Base-by-base conservation (phyloP, 2,329 filamentous ascomycete genomes). In the Xylaria polymorpha region DNA sequence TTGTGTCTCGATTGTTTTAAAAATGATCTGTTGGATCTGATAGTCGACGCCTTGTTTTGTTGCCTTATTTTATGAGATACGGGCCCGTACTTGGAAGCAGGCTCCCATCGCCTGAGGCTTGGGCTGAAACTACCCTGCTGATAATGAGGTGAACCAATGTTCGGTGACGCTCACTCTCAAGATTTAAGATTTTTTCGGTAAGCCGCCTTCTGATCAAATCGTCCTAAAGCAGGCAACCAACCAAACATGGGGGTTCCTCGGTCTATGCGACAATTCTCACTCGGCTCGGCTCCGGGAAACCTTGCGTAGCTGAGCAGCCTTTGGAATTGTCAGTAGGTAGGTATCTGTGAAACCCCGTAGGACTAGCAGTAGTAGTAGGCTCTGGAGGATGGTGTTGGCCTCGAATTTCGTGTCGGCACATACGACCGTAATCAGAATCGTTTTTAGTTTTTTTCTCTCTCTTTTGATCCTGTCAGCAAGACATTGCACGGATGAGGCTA, bases 391-490 rank as follows among this genome's bases (percentile, higher is more conserved):
- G n/a, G 44, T 25, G 25, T 35, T 58, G n/a, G 41, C 18, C 60
- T 46, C 5, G 20, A 18, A 37, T 6, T 35, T 55, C 4, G 25
- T 48, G 18, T 48, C 29, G 12, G 29, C 44, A n/a, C 55, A 43
- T 9, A 58, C 4, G 9, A 44, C 48, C 20, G 39, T 39, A 55
- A 59, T 41, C 15, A 61, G 41, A 56, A 4, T 2, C 4, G 4
- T 29, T 29, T 29, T 29, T 29, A 2, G 25, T 29, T 29, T 29
- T 3, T n/a, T n/a, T n/a, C n/a, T n/a, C n/a, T n/a, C n/a, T n/a
- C 25, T 29, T 29, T 55, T 4, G 48, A 50, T 66, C 39, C 51
- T 58, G 58, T 62, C 51, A 57, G 58, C 58, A 51, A 48, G 32
- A 6, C 14, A 55, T 20, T 43, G n/a, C 14, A 5, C 5, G 9